A percentile compares a stretch with the other conserved stretches of the same genome.
Evolutionary conservation across 1,284 basidiomycete genomes (phyloP).

Genomic region (Schizophyllum commune): DNA sequence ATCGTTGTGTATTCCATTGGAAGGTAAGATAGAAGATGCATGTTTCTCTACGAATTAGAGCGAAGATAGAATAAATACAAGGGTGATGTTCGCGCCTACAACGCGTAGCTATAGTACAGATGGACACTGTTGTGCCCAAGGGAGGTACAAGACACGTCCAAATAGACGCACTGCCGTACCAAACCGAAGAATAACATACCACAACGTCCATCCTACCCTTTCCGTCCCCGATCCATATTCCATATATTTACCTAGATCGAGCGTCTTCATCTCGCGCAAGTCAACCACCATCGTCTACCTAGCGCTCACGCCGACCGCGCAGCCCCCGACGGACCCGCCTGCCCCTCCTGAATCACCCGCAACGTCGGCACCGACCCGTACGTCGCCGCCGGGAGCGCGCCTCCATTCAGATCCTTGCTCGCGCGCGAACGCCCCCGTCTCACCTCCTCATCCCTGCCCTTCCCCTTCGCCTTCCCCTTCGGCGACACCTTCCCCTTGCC

Average conservation of each 20-base stretch:
- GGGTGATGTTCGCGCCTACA: not conserved
- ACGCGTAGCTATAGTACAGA: not conserved
- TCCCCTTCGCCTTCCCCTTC: constrained; percentile 12
- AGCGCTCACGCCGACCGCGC: no score
- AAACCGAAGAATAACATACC: not conserved
- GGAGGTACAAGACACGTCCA: no score
- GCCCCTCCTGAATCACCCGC: not conserved
- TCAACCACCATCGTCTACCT: no score
- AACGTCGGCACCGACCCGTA: not conserved
- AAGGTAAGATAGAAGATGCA: not conserved
- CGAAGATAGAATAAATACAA: not conserved
- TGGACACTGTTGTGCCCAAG: not conserved
- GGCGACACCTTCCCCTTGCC: constrained; percentile 17
- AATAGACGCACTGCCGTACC: no score
- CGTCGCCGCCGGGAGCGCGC: not conserved
- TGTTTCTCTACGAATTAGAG: not conserved
- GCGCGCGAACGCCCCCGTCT: constrained; percentile 45
- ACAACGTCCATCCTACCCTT: not conserved
- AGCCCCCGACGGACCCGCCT: not conserved
- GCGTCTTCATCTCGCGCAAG: not conserved
- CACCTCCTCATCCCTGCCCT: constrained; percentile 22
- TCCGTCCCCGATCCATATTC: not conserved
- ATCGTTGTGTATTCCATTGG: no score
- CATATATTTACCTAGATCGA: not conserved
- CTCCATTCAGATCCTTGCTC: constrained; percentile 41